Percentiles rank a stretch among this genome's conserved stretches.
Evolutionary conservation across 78 protist species (phyloP).

Genomic region (Tieghemostelium lacteum): DNA sequence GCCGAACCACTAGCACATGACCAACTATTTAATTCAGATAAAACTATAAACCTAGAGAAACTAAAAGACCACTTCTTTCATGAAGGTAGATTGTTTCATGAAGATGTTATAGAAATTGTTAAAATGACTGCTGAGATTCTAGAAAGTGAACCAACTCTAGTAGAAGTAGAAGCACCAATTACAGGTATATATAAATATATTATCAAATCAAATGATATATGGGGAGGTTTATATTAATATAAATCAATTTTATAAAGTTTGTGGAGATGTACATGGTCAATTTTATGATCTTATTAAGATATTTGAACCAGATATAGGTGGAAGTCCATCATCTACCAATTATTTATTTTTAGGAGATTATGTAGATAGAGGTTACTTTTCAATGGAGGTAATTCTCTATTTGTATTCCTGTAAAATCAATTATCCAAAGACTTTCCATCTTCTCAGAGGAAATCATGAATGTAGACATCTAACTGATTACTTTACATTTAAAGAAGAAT

Average conservation of each 20-base stretch:
- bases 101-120: constrained; percentile 71
- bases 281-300: constrained; percentile 93
- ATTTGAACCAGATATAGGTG: constrained; percentile 92
- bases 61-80: constrained; percentile 76
- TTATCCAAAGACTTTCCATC: constrained; percentile 90
- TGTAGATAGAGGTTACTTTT: constrained; percentile 97
- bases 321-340: constrained; percentile 87
- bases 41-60: constrained; percentile 56
- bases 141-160: constrained; percentile 64
- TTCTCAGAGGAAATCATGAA: constrained; percentile 99
- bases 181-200: constrained; percentile 31
- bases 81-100: constrained; percentile 74
- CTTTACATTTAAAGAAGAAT: constrained; percentile 97
- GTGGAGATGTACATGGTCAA: constrained; percentile 96
- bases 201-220: background rate
- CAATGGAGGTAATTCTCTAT: constrained; percentile 87
- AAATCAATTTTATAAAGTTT: constrained; percentile 46
- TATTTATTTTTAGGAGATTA: constrained; percentile 97
- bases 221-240: background rate
- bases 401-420: constrained; percentile 90
- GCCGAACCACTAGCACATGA: constrained; percentile 54
- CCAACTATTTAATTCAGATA: constrained; percentile 36
- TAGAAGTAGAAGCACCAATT: constrained; percentile 64
- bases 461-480: constrained; percentile 96
- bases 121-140: constrained; percentile 63